These are phyloP conservation scores for Effrenium voratum DNA, from an alignment of 73 alveolate species.

Conservation along the genomic window DNA sequence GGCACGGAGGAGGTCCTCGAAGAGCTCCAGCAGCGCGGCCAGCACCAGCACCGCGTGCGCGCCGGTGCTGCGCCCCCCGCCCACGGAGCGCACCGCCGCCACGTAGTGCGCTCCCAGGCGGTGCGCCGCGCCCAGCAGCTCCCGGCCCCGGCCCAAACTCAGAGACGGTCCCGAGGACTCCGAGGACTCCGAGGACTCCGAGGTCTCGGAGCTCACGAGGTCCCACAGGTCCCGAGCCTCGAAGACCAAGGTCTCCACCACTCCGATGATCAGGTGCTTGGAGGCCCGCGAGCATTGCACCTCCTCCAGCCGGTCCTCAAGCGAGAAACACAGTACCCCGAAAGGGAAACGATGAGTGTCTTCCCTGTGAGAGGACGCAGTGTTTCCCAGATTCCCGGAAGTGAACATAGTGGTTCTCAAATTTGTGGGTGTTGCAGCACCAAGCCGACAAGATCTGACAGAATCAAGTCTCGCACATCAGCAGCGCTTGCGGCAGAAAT, in stretches of 20 bases:
- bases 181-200: neutral
- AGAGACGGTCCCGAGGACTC: neutral
- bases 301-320: slow-evolving; percentile 82
- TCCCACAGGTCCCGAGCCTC: neutral
- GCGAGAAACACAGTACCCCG: neutral
- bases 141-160: neutral
- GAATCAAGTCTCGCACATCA: slow-evolving; percentile 73
- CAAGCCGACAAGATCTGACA: too few relatives aligned
- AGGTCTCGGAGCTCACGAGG: neutral
- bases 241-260: slow-evolving; percentile 65
- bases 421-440: too few relatives aligned
- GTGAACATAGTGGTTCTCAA: too few relatives aligned
- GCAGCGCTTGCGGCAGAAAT: slow-evolving; percentile 16
- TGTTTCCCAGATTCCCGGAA: too few relatives aligned
- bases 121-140: slow-evolving; percentile 9
- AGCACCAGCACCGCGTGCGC: slow-evolving; percentile 28
- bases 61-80: slow-evolving; percentile 31
- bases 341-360: neutral
- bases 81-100: slow-evolving; percentile 29
- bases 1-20: neutral
- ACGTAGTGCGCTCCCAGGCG: slow-evolving; percentile 46
- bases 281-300: slow-evolving; percentile 22
- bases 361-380: too few relatives aligned
- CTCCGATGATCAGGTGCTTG: slow-evolving; percentile 54
- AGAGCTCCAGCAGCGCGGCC: slow-evolving; percentile 52